Evolutionary conservation across 768 basidiomycete species (phyloP), one percentile per base, ranked within the genome.

Genomic region (Russula emetica): DNA sequence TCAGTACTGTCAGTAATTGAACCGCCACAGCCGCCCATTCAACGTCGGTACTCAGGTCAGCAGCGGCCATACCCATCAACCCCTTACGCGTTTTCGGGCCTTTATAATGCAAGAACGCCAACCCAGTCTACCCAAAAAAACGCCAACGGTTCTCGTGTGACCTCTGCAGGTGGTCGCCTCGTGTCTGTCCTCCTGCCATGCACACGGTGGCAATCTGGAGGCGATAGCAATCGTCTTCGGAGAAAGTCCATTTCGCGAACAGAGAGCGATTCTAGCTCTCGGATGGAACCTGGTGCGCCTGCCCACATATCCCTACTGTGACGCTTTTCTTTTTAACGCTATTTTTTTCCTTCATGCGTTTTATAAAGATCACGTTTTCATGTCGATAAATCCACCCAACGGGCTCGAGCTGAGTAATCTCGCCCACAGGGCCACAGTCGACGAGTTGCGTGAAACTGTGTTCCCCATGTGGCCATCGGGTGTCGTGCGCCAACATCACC

Each of bases 381-480:
- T 92, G 53, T 83, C 86, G 26, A 84, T 92, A 69, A 80, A 81
- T 62, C 81, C 83, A 49, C 81, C 82, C 61, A 86, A 83, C 69
- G 86, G 89, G 73, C 74, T 91, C 51, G 80, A 80, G 53, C 58
- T 81, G 24, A 76, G 73, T 28, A 78, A 78, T 56, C 69, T 81
- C 32, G 72, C 74, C 22, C 76, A 85, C 51, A 83, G 86, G 45
- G 73, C 77, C 6, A 84, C 83, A 0, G 74, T 86, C 55, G 80
- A 83, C 42, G 86, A 87, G 66, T 78, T 91, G 44, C 76, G 82
- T 61, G 76, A 80, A 45, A 72, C 75, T 2, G 77, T 91, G 26
- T 77, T 85, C 67, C 81, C 82, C 16, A 75, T 85, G 71, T 92
- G 89, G 89, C 81, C 82, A 28, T 78, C 82, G 22, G 88, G 89